Conservation (phyloP, 1,284 basidiomycete species). For the Pseudomicrostroma phylloplanum region DNA sequence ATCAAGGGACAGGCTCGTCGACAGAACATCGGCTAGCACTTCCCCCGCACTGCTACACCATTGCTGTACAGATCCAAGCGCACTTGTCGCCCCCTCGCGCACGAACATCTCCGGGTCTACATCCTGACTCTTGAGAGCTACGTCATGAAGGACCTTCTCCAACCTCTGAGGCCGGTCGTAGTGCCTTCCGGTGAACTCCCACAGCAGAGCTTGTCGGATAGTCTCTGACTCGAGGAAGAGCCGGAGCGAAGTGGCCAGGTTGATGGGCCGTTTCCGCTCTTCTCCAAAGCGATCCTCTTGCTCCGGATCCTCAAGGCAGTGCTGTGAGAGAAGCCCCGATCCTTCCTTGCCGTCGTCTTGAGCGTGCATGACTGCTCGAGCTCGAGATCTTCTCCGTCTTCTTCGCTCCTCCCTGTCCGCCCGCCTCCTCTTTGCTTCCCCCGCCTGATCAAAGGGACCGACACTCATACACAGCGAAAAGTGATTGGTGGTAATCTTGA, state of each 20-base stretch:
- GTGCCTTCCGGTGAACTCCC: conserved; percentile 12
- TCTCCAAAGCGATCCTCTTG: neutral
- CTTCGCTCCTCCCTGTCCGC: neutral
- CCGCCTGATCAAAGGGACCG: conserved; percentile 19
- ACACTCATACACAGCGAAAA: conserved; percentile 32
- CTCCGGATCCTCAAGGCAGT: no score
- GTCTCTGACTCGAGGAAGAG: conserved; percentile 4
- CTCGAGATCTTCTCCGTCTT: neutral
- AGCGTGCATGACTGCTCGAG: neutral
- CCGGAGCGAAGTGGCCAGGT: conserved; percentile 1
- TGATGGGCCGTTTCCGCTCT: neutral
- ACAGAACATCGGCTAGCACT: neutral
- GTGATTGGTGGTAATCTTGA: conserved; percentile 36
- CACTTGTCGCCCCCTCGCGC: no score
- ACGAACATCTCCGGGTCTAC: neutral
- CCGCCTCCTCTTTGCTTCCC: neutral
- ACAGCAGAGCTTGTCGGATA: neutral
- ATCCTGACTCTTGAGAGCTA: neutral
- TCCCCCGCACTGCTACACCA: neutral
- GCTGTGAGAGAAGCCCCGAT: neutral
- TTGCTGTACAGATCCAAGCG: no score
- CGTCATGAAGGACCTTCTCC: conserved; percentile 3
- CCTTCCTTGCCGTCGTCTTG: neutral
- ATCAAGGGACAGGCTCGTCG: neutral
- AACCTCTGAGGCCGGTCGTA: neutral